Base-by-base conservation (phyloP, 495 filamentous ascomycete species). In the Penicillium coffeae region DNA sequence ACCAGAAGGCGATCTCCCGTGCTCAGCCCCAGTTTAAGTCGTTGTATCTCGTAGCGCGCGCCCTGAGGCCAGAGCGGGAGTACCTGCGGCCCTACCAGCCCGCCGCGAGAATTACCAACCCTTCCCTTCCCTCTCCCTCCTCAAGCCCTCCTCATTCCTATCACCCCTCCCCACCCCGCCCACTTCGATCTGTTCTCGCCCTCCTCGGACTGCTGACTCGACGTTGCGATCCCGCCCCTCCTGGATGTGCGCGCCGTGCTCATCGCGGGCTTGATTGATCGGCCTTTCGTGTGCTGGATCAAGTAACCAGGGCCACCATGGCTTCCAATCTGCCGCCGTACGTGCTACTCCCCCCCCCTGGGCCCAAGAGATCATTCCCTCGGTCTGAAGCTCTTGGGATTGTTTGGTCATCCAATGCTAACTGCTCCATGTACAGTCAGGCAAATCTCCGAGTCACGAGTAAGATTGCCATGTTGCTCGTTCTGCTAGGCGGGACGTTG, bases 391-490 rank as follows among this genome's bases (percentile, higher is more conserved):
- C 9, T 30, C 10, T 19, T n/a, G 13, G 8, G n/a, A 42, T 16
- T 33, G 41, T 30, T 60, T 45, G 51, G 45, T 51, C 56, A 14
- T 30, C 21, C 30, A 38, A 48, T 38, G 49, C 60, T 63, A 60
- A 78, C 51, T 7, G 36, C 33, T 41, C 14, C 35, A 54, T 50
- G 60, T 68, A 41, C 52, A 81, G 75, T 54, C 69, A 75, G 65
- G 72, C 76, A 68, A 84, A 85, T 65, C 72, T 85, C 45, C 66
- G 81, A 69, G 75, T 84, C 58, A 85, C 80, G 66, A 83, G 81
- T 84, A 76, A 68, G 75, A 65, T 54, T 51, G 3, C 38, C 58
- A 41, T 42, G 20, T 49, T 50, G 48, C 34, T 51, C n/a, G 21
- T 43, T 37, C 55, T 38, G 33, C 51, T 38, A 38, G 16, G 36